A percentile compares a stretch with the other conserved stretches of the same genome.
These are phyloP conservation scores for Colletotrichum shisoi DNA, from an alignment of 2,329 filamentous ascomycete genomes.

Conservation along the genomic window DNA sequence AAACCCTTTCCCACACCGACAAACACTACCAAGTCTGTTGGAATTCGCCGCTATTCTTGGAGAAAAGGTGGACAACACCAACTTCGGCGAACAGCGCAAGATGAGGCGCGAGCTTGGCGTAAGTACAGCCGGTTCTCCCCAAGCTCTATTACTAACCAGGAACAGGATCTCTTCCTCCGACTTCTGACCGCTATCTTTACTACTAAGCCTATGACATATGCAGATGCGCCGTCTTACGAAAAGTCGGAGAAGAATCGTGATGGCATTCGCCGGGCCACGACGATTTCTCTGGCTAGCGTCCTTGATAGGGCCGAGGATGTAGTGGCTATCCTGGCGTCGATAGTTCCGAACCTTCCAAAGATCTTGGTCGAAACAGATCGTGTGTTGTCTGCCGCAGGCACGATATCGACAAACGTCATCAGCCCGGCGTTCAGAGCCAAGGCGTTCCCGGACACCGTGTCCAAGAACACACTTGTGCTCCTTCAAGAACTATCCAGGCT, in stretches of 20 bases:
- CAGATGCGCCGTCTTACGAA: slow-evolving; percentile 57
- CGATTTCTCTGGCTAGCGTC: slow-evolving; percentile 46
- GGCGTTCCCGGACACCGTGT: slow-evolving; percentile 85
- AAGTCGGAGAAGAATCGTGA: slow-evolving; percentile 51
- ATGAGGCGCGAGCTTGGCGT: slow-evolving; percentile 91
- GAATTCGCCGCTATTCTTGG: slow-evolving; percentile 90
- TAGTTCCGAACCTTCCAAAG: slow-evolving; percentile 81
- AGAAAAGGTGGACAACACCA: slow-evolving; percentile 96
- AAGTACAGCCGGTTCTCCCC: slow-evolving; percentile 50
- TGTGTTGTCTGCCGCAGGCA: slow-evolving; percentile 76
- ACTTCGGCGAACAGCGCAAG: slow-evolving; percentile 90
- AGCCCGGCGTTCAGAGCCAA: slow-evolving; percentile 84
- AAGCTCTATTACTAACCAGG: slow-evolving; percentile 43
- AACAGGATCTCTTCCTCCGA: slow-evolving; percentile 84
- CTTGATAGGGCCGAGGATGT: slow-evolving; percentile 73
- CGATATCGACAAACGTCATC: slow-evolving; percentile 84
- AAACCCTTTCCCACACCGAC: slow-evolving; percentile 93
- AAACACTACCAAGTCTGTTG: slow-evolving; percentile 83
- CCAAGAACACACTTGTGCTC: slow-evolving; percentile 73
- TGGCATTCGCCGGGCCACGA: slow-evolving; percentile 50
- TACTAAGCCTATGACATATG: slow-evolving; percentile 78
- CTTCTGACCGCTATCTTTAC: slow-evolving; percentile 94
- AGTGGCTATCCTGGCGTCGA: slow-evolving; percentile 77
- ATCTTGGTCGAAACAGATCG: slow-evolving; percentile 88
- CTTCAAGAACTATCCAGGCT: slow-evolving; percentile 80